phyloP scores from a whole-genome alignment of 1,139 yeast species.

The Scheffersomyces quercinus region DNA sequence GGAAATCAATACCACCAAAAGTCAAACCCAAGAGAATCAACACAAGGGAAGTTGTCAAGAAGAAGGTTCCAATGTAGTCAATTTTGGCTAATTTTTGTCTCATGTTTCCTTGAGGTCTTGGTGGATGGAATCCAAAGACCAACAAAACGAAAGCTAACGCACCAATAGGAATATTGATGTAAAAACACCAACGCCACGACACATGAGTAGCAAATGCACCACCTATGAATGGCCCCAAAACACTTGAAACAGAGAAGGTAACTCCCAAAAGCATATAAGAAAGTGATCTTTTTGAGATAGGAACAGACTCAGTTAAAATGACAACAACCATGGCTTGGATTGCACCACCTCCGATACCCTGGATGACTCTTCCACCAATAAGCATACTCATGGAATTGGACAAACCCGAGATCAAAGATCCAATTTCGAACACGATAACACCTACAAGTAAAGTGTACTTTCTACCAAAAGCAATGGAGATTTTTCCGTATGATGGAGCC shows the following conservation, averaged over 20 bases:
- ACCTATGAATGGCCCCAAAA: conserved; percentile 16
- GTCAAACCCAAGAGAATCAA: conserved; percentile 34
- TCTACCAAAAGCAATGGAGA: conserved; percentile 17
- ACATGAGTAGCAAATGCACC: conserved; percentile 13
- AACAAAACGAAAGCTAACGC: conserved; percentile 31
- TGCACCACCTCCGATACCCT: conserved; percentile 18
- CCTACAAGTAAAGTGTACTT: conserved; percentile 13
- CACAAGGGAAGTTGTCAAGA: conserved; percentile 30
- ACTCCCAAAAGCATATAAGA: conserved; percentile 14
- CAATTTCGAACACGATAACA: conserved; percentile 14
- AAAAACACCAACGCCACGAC: conserved; percentile 18
- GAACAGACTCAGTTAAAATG: conserved; percentile 14
- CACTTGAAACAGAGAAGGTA: conserved; percentile 15
- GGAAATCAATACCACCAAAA: conserved; percentile 34
- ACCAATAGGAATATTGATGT: conserved; percentile 39
- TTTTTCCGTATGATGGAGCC: conserved; percentile 16
- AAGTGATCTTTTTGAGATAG: conserved; percentile 13
- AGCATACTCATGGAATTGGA: conserved; percentile 15
- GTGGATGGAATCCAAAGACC: conserved; percentile 32
- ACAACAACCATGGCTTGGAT: conserved; percentile 15
- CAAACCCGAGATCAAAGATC: conserved; percentile 14
- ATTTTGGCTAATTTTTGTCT: conserved; percentile 23
- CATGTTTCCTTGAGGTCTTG: conserved; percentile 19
- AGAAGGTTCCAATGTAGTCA: conserved; percentile 34
- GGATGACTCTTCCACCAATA: conserved; percentile 16